Conservation (phyloP, 2,329 filamentous ascomycete genomes). For the Clonostachys sp. region DNA sequence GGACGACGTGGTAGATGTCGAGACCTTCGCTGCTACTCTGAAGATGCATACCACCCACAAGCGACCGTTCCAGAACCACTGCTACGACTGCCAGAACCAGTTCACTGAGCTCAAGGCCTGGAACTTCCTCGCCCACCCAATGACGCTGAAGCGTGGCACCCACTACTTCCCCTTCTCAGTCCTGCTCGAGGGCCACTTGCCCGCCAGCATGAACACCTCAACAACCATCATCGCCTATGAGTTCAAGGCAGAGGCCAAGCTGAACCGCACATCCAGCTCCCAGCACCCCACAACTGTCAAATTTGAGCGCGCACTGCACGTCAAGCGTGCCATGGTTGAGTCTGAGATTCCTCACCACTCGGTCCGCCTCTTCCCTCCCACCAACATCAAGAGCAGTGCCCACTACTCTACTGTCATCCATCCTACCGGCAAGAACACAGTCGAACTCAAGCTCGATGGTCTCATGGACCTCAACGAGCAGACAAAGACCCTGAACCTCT, state of each 20-base stretch:
- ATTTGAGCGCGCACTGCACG: conserved; percentile 62
- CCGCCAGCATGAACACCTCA: conserved; percentile 72
- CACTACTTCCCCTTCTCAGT: conserved; percentile 89
- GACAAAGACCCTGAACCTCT: conserved; percentile 69
- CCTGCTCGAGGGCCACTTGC: conserved; percentile 79
- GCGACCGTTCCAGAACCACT: conserved; percentile 76
- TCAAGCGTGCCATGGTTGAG: conserved; percentile 72
- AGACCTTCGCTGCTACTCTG: conserved; percentile 69
- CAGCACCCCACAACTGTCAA: conserved; percentile 36
- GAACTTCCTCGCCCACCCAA: conserved; percentile 63
- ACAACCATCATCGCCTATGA: conserved; percentile 74
- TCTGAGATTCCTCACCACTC: conserved; percentile 81
- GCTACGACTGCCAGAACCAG: conserved; percentile 69
- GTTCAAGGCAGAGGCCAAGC: conserved; percentile 63
- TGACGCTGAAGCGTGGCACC: conserved; percentile 44
- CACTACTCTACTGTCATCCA: conserved; percentile 80
- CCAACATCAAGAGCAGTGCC: conserved; percentile 83
- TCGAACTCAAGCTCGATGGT: conserved; percentile 81
- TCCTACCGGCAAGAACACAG: conserved; percentile 76
- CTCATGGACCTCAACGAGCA: conserved; percentile 67
- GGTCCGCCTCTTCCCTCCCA: conserved; percentile 92
- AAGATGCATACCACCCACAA: conserved; percentile 70
- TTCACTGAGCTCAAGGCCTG: conserved; percentile 73
- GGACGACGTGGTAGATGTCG: conserved; percentile 62
- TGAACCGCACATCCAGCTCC: conserved; percentile 42